A percentile compares a stretch with the other conserved stretches of the same genome.
Conservation (phyloP, 2,329 filamentous ascomycete species). For the Diplodia seriata region DNA sequence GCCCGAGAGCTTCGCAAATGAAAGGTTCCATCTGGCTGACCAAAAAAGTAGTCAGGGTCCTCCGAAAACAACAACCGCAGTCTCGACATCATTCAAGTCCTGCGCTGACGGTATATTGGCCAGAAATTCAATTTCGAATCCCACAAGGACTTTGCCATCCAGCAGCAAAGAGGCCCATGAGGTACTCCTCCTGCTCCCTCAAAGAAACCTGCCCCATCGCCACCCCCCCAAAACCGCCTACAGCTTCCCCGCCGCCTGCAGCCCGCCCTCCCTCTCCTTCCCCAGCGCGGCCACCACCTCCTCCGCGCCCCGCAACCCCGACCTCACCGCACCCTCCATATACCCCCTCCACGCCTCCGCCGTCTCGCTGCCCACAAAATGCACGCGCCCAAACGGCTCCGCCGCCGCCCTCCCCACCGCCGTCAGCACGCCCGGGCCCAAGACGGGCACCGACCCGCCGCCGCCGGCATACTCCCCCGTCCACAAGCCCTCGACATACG, state of each 20-base stretch:
- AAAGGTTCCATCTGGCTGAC: too few species aligned
- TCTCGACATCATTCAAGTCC: too few species aligned
- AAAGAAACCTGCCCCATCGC: not conserved
- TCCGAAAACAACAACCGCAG: too few species aligned
- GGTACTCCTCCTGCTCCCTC: too few species aligned
- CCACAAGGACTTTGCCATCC: too few species aligned
- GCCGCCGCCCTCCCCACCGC: constrained; percentile 32
- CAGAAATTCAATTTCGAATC: too few species aligned
- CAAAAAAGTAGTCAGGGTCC: too few species aligned
- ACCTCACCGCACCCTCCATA: constrained; percentile 64
- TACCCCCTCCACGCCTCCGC: constrained; percentile 63
- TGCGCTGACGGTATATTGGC: too few species aligned
- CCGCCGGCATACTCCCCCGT: constrained; percentile 37
- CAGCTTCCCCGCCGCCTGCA: not conserved
- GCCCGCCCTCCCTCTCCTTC: not conserved
- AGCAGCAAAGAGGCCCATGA: too few species aligned
- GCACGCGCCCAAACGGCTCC: constrained; percentile 48
- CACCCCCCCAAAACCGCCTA: not conserved
- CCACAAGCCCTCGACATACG: constrained; percentile 42
- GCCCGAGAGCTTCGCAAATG: too few species aligned
- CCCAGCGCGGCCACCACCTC: constrained; percentile 47
- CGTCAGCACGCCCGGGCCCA: constrained; percentile 32
- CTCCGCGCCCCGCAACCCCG: constrained; percentile 57
- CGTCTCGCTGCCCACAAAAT: constrained; percentile 64
- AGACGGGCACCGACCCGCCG: not conserved